phyloP scores from a whole-genome alignment of 768 basidiomycete species.

The Mycena sanguinolenta region DNA sequence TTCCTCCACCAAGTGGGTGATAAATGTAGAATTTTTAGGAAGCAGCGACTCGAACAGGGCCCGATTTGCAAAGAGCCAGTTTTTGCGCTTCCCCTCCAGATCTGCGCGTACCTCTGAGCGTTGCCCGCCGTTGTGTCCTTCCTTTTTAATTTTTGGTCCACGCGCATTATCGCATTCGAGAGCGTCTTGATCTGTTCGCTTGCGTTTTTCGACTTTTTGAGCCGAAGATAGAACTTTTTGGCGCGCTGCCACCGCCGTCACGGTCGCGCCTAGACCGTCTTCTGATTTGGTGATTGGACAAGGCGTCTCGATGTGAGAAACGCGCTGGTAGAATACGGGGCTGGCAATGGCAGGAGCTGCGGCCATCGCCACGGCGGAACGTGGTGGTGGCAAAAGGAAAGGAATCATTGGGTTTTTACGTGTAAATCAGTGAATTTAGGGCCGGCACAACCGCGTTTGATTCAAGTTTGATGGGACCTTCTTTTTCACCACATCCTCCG shows the following conservation, averaged over 20 bases:
- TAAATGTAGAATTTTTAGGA: constrained; percentile 53
- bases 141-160: constrained; percentile 19
- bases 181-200: constrained; percentile 1
- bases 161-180: constrained; percentile 2
- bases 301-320: background rate
- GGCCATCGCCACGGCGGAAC: constrained; percentile 9
- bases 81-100: constrained; percentile 43
- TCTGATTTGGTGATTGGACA: background rate
- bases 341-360: background rate
- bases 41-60: constrained; percentile 63
- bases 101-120: constrained; percentile 20
- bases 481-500: too few species aligned
- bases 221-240: background rate
- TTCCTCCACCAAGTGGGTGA: constrained; percentile 51
- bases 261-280: background rate
- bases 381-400: constrained; percentile 9
- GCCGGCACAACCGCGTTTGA: too few species aligned
- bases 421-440: constrained; percentile 4
- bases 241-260: constrained; percentile 24
- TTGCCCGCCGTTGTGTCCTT: constrained; percentile 2
- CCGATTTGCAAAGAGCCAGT: constrained; percentile 61
- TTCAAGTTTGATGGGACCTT: too few species aligned
- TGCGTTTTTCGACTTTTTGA: constrained; percentile 14
- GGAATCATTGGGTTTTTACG: background rate
- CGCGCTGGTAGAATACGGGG: constrained; percentile 19